Base-by-base conservation (phyloP, 768 basidiomycete species). In the Tylopilus felleus region DNA sequence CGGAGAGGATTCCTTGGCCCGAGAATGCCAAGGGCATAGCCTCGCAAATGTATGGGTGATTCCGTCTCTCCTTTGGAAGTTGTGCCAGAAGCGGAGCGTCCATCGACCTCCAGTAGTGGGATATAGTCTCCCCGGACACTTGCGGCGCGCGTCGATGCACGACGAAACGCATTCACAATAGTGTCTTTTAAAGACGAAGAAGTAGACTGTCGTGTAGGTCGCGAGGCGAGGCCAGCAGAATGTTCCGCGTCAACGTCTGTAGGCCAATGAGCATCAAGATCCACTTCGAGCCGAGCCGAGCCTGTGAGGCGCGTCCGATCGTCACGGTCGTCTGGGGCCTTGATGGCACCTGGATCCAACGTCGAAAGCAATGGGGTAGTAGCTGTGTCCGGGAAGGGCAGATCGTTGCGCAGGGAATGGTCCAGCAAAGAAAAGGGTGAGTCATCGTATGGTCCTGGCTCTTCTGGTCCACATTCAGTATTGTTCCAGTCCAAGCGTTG, bases 101-200 rank as follows among this genome's bases (percentile, higher is more conserved):
- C 75, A 41, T 76, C 75, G 4, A 63, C 75, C 48, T 85, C 84
- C 8, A 66, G 73, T 23, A 88, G 64, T 28, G 81, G 74, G 12
- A 85, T 67, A 53, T 84, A 84, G 14, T 75, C 72, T 4, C 81
- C 82, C 10, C 82, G 81, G 49, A 93, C 68, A 65, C 90, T 92
- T 42, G 91, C 90, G 17, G 93, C 90, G 17, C 92, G 83, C 53
- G 86, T 65, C 8, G 87, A 90, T 44, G 84, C 83, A 22, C 86
- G 76, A 12, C 81, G 76, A 7, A 90, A 55, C 27, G 88, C 77
- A 25, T 75, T 73, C 61, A 78, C 80, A 44, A 89, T 71, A 13
- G 38, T 82, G 59, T 76, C 81, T 57, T 81, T 80, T 23, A 88
- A 66, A 1, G 86, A 83, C 0, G 85, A 85, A 6, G 82, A 67